Conservation (phyloP, 371 early-diverging fungal genomes). For the Basidiobolus meristosporus region DNA sequence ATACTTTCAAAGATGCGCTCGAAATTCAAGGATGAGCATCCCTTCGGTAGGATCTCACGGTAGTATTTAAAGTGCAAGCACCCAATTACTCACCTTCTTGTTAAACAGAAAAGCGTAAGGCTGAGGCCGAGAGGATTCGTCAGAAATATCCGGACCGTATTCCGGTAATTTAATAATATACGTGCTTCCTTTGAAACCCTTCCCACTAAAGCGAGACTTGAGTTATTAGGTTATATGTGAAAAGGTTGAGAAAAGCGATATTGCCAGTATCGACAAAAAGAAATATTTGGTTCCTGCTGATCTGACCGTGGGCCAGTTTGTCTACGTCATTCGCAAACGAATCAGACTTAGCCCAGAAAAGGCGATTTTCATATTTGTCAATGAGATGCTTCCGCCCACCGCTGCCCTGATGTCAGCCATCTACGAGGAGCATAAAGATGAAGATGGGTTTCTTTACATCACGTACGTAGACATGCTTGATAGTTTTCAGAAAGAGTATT, state of each 20-base stretch:
- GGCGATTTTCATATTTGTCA: conserved; percentile 95
- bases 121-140: conserved; percentile 88
- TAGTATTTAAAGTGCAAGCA: no score
- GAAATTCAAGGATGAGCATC: conserved; percentile 91
- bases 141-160: conserved; percentile 95
- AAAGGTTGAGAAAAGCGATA: conserved; percentile 89
- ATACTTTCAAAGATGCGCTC: conserved; percentile 50
- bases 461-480: no score
- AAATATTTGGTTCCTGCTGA: conserved; percentile 95
- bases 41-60: conserved; percentile 75
- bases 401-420: conserved; percentile 74
- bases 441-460: conserved; percentile 90
- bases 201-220: neutral
- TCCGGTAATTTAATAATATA: conserved; percentile 40
- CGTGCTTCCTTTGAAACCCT: neutral
- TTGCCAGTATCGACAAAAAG: conserved; percentile 92
- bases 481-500: no score
- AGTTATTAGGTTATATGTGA: conserved; percentile 59
- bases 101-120: conserved; percentile 75
- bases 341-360: conserved; percentile 87
- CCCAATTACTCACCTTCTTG: conserved; percentile 1
- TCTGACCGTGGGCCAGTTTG: conserved; percentile 93
- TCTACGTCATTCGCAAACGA: conserved; percentile 86
- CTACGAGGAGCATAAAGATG: conserved; percentile 88
- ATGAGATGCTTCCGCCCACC: conserved; percentile 82